phyloP scores from a whole-genome alignment of 2,329 filamentous ascomycete genomes.

The Ceratocystis ficicola region DNA sequence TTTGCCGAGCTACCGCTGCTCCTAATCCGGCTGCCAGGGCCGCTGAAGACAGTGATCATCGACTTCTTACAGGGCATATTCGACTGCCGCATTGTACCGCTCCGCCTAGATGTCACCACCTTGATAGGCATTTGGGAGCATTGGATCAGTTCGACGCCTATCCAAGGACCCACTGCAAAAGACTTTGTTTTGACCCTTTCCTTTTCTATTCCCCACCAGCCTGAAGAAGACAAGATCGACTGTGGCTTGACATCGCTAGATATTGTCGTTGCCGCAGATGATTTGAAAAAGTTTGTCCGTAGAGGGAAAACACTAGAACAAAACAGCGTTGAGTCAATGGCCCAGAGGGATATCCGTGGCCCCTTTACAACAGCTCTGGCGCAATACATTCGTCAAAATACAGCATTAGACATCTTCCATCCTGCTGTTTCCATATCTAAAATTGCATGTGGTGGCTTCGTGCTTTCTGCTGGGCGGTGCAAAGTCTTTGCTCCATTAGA shows the following conservation, averaged over 20 bases:
- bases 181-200: constrained; percentile 42
- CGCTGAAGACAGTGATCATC: constrained; percentile 38
- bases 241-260: constrained; percentile 37
- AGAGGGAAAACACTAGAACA: constrained; percentile 29
- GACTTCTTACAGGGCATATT: constrained; percentile 43
- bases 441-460: constrained; percentile 45
- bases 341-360: constrained; percentile 25
- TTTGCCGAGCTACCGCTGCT: constrained; percentile 43
- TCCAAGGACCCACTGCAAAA: constrained; percentile 30
- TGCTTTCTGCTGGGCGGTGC: constrained; percentile 40
- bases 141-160: constrained; percentile 34
- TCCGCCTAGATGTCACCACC: constrained; percentile 40
- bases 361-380: constrained; percentile 42
- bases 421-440: constrained; percentile 42
- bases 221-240: constrained; percentile 29
- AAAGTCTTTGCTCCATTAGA: constrained; percentile 34
- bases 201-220: constrained; percentile 34
- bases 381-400: constrained; percentile 40
- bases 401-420: constrained; percentile 44
- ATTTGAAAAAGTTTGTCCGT: constrained; percentile 37
- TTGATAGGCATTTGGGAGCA: constrained; percentile 40
- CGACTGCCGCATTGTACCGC: constrained; percentile 43
- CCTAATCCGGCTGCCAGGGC: constrained; percentile 43
- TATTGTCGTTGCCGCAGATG: constrained; percentile 38
- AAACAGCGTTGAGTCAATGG: constrained; percentile 11